Conservation (phyloP, 306 rosid genomes). For the Mucuna pruriens region DNA sequence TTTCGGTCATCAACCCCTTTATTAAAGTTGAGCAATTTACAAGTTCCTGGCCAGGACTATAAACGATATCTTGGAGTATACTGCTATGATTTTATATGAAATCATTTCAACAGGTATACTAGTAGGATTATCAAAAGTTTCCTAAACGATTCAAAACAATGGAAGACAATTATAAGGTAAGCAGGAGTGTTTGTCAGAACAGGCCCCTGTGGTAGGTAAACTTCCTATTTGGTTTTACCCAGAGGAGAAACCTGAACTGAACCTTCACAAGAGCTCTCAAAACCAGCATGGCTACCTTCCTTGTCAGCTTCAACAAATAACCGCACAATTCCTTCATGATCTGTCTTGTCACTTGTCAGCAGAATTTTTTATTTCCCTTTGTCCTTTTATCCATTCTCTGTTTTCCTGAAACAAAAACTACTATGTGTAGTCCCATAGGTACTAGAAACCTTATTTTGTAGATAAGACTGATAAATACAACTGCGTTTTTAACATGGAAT, state of each 20-base stretch:
- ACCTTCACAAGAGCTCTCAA: not conserved
- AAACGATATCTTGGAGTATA: not conserved
- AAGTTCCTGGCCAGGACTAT: not conserved
- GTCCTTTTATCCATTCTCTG: not conserved
- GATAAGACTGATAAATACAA: not conserved
- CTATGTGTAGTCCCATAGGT: not conserved
- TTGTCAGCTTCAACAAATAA: slow-evolving; percentile 1
- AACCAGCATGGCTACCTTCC: not conserved
- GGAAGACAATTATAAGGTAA: not conserved
- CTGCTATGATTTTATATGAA: slow-evolving; percentile 1
- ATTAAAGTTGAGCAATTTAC: not conserved
- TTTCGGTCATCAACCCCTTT: not conserved
- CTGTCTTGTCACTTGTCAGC: not conserved
- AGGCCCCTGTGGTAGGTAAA: not conserved
- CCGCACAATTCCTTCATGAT: not conserved
- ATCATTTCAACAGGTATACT: not conserved
- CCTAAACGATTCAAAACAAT: not conserved
- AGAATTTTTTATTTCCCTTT: not conserved
- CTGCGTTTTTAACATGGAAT: not conserved
- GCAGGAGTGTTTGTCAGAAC: not conserved
- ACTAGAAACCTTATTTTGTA: not conserved
- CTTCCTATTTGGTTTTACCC: not conserved
- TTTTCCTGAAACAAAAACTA: not conserved
- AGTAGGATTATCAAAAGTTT: not conserved
- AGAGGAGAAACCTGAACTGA: no score